Conservation (phyloP, 208 protist genomes). For the Trypanosomatidae sp. region DNA sequence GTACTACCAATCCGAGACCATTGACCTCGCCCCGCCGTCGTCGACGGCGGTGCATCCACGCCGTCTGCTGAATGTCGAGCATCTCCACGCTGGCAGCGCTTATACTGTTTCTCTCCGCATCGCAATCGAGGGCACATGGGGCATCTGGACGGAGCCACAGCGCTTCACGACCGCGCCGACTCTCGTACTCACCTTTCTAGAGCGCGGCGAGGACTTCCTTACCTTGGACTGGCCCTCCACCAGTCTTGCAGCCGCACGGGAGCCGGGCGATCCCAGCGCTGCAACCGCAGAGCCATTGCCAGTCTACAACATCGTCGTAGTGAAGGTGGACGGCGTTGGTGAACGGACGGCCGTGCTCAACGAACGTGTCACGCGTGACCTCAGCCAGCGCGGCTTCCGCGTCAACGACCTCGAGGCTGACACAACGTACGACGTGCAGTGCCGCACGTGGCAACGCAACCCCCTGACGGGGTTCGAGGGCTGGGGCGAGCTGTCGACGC, state of each 20-base stretch:
- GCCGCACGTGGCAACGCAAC: slow-evolving; percentile 76
- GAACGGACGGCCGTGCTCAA: slow-evolving; percentile 52
- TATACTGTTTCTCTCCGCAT: slow-evolving; percentile 71
- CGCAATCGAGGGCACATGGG: slow-evolving; percentile 81
- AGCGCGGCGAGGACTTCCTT: slow-evolving; percentile 91
- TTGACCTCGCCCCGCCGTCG: slow-evolving; percentile 27
- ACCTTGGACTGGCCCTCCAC: slow-evolving; percentile 58
- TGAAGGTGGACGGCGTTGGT: slow-evolving; percentile 34
- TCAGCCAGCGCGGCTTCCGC: slow-evolving; percentile 60
- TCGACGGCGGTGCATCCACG: slow-evolving; percentile 6
- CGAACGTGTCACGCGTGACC: slow-evolving; percentile 41
- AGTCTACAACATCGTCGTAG: slow-evolving; percentile 53
- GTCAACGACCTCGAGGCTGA: slow-evolving; percentile 66
- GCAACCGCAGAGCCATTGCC: slow-evolving; percentile 5
- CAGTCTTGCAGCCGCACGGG: background rate
- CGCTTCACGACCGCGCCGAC: slow-evolving; percentile 53
- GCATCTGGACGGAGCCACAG: slow-evolving; percentile 75
- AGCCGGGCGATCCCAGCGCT: background rate
- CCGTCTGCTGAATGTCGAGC: slow-evolving; percentile 61
- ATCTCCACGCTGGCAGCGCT: slow-evolving; percentile 61
- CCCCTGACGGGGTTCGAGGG: slow-evolving; percentile 60
- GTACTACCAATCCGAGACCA: slow-evolving; percentile 51
- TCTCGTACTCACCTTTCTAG: slow-evolving; percentile 51
- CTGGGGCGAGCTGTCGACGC: slow-evolving; percentile 81
- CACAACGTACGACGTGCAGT: slow-evolving; percentile 77